Conservation (phyloP, 495 filamentous ascomycete species). For the Aspergillus wentii region DNA sequence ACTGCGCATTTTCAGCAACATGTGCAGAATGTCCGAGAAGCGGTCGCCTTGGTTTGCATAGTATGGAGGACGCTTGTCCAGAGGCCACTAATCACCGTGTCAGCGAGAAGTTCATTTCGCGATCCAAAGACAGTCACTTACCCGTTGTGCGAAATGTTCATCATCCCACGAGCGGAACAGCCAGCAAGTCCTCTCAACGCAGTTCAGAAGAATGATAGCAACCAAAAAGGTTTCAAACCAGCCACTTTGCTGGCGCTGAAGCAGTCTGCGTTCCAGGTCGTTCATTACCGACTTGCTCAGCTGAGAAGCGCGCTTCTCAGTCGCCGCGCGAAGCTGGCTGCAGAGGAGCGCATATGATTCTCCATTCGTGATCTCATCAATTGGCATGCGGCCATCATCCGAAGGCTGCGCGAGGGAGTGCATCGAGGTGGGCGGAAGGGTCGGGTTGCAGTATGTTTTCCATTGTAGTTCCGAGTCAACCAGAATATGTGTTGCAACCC, state of each 20-base stretch:
- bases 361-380: slow-evolving; percentile 37
- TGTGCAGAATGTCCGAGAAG: slow-evolving; percentile 66
- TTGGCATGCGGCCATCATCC: slow-evolving; percentile 40
- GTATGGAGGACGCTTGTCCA: slow-evolving; percentile 60
- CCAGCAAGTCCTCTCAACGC: slow-evolving; percentile 81
- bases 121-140: slow-evolving; percentile 12
- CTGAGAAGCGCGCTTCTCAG: slow-evolving; percentile 64
- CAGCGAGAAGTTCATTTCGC: background rate
- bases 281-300: slow-evolving; percentile 66
- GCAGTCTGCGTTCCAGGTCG: slow-evolving; percentile 65
- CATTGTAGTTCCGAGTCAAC: slow-evolving; percentile 62
- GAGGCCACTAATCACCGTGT: slow-evolving; percentile 73
- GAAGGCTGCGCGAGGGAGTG: slow-evolving; percentile 34
- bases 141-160: slow-evolving; percentile 41
- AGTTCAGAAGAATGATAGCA: slow-evolving; percentile 69
- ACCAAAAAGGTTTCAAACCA: slow-evolving; percentile 73
- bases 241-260: slow-evolving; percentile 68
- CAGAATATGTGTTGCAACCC: slow-evolving; percentile 70
- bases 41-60: slow-evolving; percentile 68
- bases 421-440: slow-evolving; percentile 37
- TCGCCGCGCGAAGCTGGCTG: slow-evolving; percentile 67
- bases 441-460: slow-evolving; percentile 54
- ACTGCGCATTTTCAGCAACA: slow-evolving; percentile 70
- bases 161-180: slow-evolving; percentile 71
- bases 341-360: slow-evolving; percentile 51